phyloP scores from a whole-genome alignment of 1,284 basidiomycete species.

The Trametes polyzona region DNA sequence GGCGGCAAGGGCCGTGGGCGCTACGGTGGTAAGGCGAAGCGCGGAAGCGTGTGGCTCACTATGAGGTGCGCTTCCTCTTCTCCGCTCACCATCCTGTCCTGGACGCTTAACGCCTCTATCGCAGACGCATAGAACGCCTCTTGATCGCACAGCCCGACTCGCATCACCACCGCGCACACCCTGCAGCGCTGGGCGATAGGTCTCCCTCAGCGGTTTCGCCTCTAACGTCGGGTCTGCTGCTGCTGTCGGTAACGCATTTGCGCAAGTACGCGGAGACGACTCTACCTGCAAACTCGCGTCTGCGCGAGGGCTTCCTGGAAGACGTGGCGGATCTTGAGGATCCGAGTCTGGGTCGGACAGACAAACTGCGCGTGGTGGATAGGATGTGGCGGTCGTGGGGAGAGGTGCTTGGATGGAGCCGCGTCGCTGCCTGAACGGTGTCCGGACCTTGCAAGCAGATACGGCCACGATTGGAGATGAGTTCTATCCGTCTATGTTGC shows the following conservation, averaged over 20 bases:
- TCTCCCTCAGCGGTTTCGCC: conserved; percentile 43
- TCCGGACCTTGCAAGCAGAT: background rate
- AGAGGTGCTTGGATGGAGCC: conserved; percentile 57
- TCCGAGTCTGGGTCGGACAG: conserved; percentile 62
- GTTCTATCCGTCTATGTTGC: background rate
- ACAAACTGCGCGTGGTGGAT: conserved; percentile 80
- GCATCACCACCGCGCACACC: conserved; percentile 13
- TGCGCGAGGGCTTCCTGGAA: conserved; percentile 81
- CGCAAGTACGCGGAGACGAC: conserved; percentile 61
- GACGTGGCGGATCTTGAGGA: conserved; percentile 88
- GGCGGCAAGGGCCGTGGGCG: conserved; percentile 50
- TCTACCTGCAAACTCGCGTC: conserved; percentile 58
- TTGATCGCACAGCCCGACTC: conserved; percentile 54
- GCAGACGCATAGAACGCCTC: conserved; percentile 75
- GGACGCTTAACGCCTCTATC: background rate
- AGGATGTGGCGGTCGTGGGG: conserved; percentile 94
- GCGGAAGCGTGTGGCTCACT: conserved; percentile 59
- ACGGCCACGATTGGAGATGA: background rate
- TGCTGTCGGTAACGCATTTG: conserved; percentile 73
- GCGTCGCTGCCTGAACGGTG: conserved; percentile 24
- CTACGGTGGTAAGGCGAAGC: conserved; percentile 55
- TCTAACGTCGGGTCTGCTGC: conserved; percentile 71
- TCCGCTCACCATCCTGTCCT: background rate
- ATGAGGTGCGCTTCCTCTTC: conserved; percentile 53
- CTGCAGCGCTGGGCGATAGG: conserved; percentile 9